A percentile compares a stretch with the other conserved stretches of the same genome.
Conservation (phyloP, 768 basidiomycete genomes). For the Sporobolomyces roseus region DNA sequence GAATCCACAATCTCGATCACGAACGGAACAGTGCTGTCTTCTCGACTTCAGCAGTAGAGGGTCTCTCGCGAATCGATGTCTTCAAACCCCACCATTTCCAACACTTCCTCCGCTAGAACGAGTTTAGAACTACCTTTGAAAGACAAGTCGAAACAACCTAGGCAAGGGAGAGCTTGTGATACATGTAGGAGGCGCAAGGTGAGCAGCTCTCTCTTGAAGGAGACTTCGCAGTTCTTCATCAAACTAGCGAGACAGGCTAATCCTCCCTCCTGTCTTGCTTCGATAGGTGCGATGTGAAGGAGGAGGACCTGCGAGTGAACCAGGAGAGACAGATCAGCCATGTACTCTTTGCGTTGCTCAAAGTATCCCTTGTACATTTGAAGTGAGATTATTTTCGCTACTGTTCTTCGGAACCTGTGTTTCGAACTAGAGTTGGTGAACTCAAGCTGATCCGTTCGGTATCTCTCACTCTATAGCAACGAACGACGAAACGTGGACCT, state of each 20-base stretch:
- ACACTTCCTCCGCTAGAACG: neutral
- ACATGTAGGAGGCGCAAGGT: slow-evolving; percentile 25
- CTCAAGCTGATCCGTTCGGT: too few relatives aligned
- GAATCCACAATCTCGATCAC: too few relatives aligned
- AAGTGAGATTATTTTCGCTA: slow-evolving; percentile 7
- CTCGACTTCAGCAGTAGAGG: too few relatives aligned
- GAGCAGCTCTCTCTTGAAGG: neutral
- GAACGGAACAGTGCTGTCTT: too few relatives aligned
- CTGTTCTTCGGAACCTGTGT: too few relatives aligned
- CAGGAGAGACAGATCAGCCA: neutral
- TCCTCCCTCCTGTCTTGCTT: too few relatives aligned
- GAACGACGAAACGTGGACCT: slow-evolving; percentile 15
- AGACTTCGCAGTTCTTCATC: too few relatives aligned
- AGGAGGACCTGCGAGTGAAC: neutral
- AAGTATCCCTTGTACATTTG: slow-evolving; percentile 20
- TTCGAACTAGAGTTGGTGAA: too few relatives aligned
- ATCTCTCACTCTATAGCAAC: slow-evolving; percentile 21
- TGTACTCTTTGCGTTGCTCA: slow-evolving; percentile 22
- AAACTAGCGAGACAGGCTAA: too few relatives aligned
- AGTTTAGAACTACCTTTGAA: neutral
- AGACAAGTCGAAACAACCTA: neutral
- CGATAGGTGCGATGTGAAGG: slow-evolving; percentile 17
- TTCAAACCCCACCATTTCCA: too few relatives aligned
- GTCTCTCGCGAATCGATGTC: too few relatives aligned
- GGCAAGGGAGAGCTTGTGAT: slow-evolving; percentile 10